A percentile compares a stretch with the other conserved stretches of the same genome.
Conservation (phyloP, 2,329 filamentous ascomycete species). For the Xylaria sp. region DNA sequence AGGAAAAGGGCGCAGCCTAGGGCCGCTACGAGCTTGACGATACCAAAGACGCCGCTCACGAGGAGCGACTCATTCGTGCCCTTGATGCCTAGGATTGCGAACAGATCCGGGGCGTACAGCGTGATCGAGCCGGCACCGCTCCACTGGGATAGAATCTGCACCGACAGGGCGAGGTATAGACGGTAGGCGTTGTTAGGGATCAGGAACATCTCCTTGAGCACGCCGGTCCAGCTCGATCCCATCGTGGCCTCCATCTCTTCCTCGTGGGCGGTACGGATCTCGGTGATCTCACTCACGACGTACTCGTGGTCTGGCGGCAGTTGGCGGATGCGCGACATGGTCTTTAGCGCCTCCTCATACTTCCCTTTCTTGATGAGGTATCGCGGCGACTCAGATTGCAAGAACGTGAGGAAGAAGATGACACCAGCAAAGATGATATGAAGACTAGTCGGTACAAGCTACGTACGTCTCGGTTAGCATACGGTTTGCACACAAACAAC, state of each 20-base stretch:
- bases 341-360: constrained; percentile 65
- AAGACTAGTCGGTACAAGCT: constrained; percentile 76
- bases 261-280: constrained; percentile 72
- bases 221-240: constrained; percentile 71
- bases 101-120: constrained; percentile 79
- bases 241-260: constrained; percentile 77
- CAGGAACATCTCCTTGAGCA: constrained; percentile 74
- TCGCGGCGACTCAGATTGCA: constrained; percentile 75
- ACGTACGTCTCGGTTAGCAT: constrained; percentile 42
- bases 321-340: constrained; percentile 67
- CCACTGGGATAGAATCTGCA: constrained; percentile 80
- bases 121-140: constrained; percentile 78
- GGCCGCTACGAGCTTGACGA: constrained; percentile 75
- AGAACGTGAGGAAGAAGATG: constrained; percentile 75
- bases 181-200: constrained; percentile 77
- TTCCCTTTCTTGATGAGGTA: constrained; percentile 74
- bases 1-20: constrained; percentile 79
- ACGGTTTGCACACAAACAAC: too few species aligned
- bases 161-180: constrained; percentile 72
- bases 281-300: constrained; percentile 68
- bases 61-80: constrained; percentile 76
- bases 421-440: constrained; percentile 81
- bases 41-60: constrained; percentile 78
- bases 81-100: constrained; percentile 74
- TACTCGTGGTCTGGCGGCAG: constrained; percentile 69